phyloP scores from a whole-genome alignment of 2,329 filamentous ascomycete genomes.

The Dendryphion nanum region DNA sequence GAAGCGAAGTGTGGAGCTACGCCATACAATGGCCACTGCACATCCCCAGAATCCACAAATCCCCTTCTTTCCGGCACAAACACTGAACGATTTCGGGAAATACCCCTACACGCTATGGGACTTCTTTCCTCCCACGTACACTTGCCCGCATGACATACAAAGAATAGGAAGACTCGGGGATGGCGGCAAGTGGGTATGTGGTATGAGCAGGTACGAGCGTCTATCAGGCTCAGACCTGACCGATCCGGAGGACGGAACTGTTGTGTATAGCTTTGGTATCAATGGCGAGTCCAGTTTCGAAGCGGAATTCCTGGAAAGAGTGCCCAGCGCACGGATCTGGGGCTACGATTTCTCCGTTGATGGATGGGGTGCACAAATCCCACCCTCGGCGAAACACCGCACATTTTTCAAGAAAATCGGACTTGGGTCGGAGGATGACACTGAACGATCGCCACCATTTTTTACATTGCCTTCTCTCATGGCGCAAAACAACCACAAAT shows the following conservation, averaged over 20 bases:
- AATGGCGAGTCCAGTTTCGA: conserved; percentile 35
- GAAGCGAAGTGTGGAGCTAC: conserved; percentile 26
- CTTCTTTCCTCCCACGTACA: conserved; percentile 33
- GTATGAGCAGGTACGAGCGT: conserved; percentile 32
- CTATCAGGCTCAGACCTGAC: conserved; percentile 13
- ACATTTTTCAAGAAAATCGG: conserved; percentile 32
- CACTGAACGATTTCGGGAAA: conserved; percentile 22
- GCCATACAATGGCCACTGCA: conserved; percentile 23
- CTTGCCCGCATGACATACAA: conserved; percentile 34
- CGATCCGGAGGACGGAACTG: background rate
- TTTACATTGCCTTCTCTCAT: conserved; percentile 29
- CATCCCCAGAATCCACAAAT: conserved; percentile 29
- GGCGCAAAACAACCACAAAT: conserved; percentile 32
- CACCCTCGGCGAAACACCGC: conserved; percentile 12
- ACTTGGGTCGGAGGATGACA: conserved; percentile 24
- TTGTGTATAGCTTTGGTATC: conserved; percentile 35
- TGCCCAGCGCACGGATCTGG: conserved; percentile 31
- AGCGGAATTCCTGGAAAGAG: conserved; percentile 33
- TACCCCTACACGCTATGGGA: conserved; percentile 35
- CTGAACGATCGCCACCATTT: conserved; percentile 20
- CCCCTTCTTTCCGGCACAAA: conserved; percentile 26
- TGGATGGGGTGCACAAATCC: conserved; percentile 31
- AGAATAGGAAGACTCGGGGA: conserved; percentile 31
- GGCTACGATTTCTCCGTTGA: conserved; percentile 34
- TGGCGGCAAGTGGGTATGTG: conserved; percentile 36